Percentiles rank a stretch among this genome's conserved stretches.
Evolutionary conservation across 371 early-diverging fungal genomes (phyloP).

Genomic region (Cokeromyces recurvatus): DNA sequence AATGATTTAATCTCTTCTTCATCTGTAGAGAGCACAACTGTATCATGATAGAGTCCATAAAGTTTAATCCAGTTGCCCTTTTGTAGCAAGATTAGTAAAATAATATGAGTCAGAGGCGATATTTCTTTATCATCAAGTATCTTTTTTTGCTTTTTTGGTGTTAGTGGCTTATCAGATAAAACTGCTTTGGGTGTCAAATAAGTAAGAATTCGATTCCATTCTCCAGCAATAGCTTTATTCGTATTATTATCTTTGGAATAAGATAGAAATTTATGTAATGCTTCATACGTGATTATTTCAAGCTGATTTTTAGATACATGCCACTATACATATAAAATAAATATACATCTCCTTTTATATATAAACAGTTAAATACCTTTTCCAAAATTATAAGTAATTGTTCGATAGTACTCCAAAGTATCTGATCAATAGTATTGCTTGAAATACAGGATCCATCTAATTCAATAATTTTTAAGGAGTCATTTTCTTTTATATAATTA

Average conservation of each 20-base stretch:
- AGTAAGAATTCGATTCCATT: not conserved
- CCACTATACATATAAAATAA: not conserved
- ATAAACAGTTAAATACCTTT: too few relatives aligned
- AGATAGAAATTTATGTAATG: not conserved
- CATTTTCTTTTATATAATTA: too few relatives aligned
- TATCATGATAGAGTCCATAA: not conserved
- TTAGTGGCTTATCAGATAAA: constrained; percentile 1
- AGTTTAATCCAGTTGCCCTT: not conserved
- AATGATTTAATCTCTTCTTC: not conserved
- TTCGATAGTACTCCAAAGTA: not conserved
- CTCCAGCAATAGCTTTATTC: not conserved
- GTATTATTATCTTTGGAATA: not conserved
- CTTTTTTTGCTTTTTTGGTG: not conserved
- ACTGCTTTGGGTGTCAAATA: constrained; percentile 7
- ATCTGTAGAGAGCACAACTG: not conserved
- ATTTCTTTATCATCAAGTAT: too few relatives aligned
- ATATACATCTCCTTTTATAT: too few relatives aligned
- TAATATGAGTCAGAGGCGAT: not conserved
- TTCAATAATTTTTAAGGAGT: too few relatives aligned
- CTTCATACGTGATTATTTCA: not conserved
- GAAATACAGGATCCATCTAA: too few relatives aligned
- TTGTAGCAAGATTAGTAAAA: constrained; percentile 5
- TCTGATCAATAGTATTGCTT: not conserved
- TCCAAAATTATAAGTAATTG: too few relatives aligned
- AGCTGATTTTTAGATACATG: not conserved